Percentiles rank a stretch among this genome's conserved stretches.
phyloP scores from a whole-genome alignment of 1,284 basidiomycete species.

The Cutaneotrichosporon curvatum region DNA sequence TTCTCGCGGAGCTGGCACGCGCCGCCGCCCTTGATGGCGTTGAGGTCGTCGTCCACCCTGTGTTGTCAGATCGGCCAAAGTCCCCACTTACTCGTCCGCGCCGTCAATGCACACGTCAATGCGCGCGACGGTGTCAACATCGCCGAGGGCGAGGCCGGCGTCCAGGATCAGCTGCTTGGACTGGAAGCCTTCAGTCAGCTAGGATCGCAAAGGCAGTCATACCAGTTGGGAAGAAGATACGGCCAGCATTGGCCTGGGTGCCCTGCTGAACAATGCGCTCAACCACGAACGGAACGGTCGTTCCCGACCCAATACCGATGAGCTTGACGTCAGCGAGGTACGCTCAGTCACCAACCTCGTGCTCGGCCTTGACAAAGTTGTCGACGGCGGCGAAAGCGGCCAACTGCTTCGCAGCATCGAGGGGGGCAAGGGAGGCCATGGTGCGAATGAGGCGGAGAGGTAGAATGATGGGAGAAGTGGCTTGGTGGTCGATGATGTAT shows the following conservation, averaged over 20 bases:
- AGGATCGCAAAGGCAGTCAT: constrained; percentile 10
- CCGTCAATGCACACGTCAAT: constrained; percentile 97
- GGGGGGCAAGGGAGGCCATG: constrained; percentile 13
- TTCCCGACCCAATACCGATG: constrained; percentile 87
- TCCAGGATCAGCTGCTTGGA: constrained; percentile 88
- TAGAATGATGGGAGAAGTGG: constrained; percentile 6
- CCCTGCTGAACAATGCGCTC: constrained; percentile 89
- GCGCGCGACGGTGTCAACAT: constrained; percentile 80
- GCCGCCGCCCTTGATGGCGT: constrained; percentile 96
- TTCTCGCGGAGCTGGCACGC: constrained; percentile 97
- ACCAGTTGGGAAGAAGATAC: constrained; percentile 88
- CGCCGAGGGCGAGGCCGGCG: constrained; percentile 73
- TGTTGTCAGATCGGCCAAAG: background rate
- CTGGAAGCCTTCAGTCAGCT: constrained; percentile 67
- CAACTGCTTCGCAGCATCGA: constrained; percentile 77
- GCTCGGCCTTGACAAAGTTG: constrained; percentile 70
- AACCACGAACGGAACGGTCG: constrained; percentile 96
- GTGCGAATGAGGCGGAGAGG: constrained; percentile 2
- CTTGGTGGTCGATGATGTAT: background rate
- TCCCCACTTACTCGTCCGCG: constrained; percentile 75
- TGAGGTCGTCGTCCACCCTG: constrained; percentile 79
- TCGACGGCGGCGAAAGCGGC: constrained; percentile 95
- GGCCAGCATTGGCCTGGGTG: constrained; percentile 61
- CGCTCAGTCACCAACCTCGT: constrained; percentile 64
- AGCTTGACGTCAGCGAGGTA: constrained; percentile 50